Base-by-base conservation (phyloP, 305 asterid genomes). In the Fraxinus greggii region DNA sequence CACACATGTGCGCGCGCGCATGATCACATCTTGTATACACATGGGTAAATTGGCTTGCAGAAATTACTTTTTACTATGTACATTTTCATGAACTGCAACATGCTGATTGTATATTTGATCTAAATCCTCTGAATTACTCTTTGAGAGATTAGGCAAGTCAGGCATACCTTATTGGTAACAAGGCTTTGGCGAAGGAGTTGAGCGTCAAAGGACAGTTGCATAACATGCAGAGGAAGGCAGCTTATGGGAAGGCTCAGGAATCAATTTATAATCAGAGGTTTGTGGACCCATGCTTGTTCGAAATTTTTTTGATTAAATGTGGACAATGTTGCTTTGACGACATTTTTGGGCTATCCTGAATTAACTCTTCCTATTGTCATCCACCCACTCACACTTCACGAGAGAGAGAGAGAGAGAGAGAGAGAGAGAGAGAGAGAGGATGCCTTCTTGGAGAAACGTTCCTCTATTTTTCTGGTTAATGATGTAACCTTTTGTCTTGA, bases 111-210 rank as follows among this genome's bases (percentile, higher is more conserved):
- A 13, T 82, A 3, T 59, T 67, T 83, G 72, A 48, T 75, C 38
- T 17, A 7, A 7, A 65, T 65, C 73, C 73, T 74, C 63, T 83
- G 32, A 75, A 83, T 45, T 78, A 38, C 19, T 80, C 17, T 83
- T 3, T 76, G 79, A 80, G 85, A 78, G 88, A 75, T 78, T 83
- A 95, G 99, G 99, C 97, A 67, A 91, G 95, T 1, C 97, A 92
- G 86, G 99, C 98, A 5, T 90, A 90, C 90, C 90, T 93, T 56
- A 77, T 83, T 75, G 99, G 99, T 29, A 94, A 95, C 94, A 93
- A 92, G 90, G 97, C 96, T 79, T 88, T 95, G 76, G 95, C 96
- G 67, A 92, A 93, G 89, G 98, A 95, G 89, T 85, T 92, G 90
- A 95, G 96, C 86, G 84, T 90, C 72, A 90, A 91, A 81, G 97